Conservation (phyloP, 495 filamentous ascomycete species). For the Lophiotrema nucula region DNA sequence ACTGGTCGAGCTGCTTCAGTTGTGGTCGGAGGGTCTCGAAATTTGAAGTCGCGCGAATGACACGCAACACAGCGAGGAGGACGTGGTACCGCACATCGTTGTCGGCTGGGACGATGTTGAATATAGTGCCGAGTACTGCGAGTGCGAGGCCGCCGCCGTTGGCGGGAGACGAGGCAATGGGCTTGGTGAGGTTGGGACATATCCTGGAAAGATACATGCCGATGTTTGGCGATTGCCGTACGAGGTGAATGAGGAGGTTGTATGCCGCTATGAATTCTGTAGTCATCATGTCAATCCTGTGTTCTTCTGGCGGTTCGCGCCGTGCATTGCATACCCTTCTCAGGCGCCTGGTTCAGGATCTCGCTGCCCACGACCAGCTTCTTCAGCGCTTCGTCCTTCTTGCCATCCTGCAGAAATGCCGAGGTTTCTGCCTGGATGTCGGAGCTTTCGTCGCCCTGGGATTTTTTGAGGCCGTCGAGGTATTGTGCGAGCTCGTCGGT, state of each 20-base stretch:
- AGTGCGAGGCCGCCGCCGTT: slow-evolving; percentile 83
- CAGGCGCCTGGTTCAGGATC: slow-evolving; percentile 74
- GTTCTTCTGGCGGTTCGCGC: background rate
- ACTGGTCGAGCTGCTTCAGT: slow-evolving; percentile 72
- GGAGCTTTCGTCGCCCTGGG: slow-evolving; percentile 52
- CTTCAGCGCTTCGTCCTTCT: slow-evolving; percentile 70
- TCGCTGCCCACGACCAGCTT: slow-evolving; percentile 75
- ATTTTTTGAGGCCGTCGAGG: slow-evolving; percentile 63
- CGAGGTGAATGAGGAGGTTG: slow-evolving; percentile 91
- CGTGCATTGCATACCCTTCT: slow-evolving; percentile 61
- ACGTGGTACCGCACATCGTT: slow-evolving; percentile 85
- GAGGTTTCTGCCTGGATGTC: slow-evolving; percentile 65
- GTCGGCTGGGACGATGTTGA: slow-evolving; percentile 78
- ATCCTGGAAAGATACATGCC: slow-evolving; percentile 82
- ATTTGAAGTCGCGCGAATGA: slow-evolving; percentile 61
- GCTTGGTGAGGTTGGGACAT: slow-evolving; percentile 81
- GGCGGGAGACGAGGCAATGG: slow-evolving; percentile 77
- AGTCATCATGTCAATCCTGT: slow-evolving; percentile 2
- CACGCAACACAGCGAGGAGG: slow-evolving; percentile 75
- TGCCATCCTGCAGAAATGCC: slow-evolving; percentile 70
- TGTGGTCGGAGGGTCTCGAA: slow-evolving; percentile 80
- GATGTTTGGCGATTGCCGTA: slow-evolving; percentile 76
- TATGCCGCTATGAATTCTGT: slow-evolving; percentile 88
- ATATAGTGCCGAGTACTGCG: slow-evolving; percentile 86
- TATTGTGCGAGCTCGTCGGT: slow-evolving; percentile 85